Evolutionary conservation across 192 early-diverging fungal genomes (phyloP).

Genomic region (Entomortierella parvispora): DNA sequence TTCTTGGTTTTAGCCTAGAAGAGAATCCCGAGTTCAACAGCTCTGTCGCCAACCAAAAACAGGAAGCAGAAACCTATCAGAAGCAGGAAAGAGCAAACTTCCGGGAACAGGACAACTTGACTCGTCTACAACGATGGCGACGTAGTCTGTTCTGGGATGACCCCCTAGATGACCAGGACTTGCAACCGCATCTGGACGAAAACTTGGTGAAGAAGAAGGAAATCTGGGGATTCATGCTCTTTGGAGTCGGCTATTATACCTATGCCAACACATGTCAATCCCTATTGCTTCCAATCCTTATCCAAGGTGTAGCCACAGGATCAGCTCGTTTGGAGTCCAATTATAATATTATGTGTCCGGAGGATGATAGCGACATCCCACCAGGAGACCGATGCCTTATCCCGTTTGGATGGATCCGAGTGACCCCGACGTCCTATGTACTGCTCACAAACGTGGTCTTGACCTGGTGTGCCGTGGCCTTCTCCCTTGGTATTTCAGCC

Average conservation of each 20-base stretch:
- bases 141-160: slow-evolving; percentile 35
- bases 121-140: too few relatives aligned
- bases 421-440: slow-evolving; percentile 42
- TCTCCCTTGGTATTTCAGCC: slow-evolving; percentile 46
- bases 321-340: slow-evolving; percentile 26
- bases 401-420: slow-evolving; percentile 41
- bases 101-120: too few relatives aligned
- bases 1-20: too few relatives aligned
- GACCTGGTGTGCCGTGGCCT: slow-evolving; percentile 34
- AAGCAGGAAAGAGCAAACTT: too few relatives aligned
- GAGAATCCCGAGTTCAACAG: background rate
- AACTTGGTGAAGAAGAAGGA: slow-evolving; percentile 27
- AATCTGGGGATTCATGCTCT: slow-evolving; percentile 45
- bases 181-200: slow-evolving; percentile 28
- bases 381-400: slow-evolving; percentile 28
- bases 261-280: slow-evolving; percentile 38
- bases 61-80: too few relatives aligned
- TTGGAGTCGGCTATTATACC: slow-evolving; percentile 41
- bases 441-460: slow-evolving; percentile 39
- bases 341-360: slow-evolving; percentile 22
- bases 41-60: slow-evolving; percentile 18
- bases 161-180: slow-evolving; percentile 6
- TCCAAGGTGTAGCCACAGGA: slow-evolving; percentile 28
- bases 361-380: slow-evolving; percentile 12
- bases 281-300: slow-evolving; percentile 32